These are phyloP conservation scores for Pestalotiopsis sp. DNA, from an alignment of 2,329 filamentous ascomycete species.

Conservation along the genomic window DNA sequence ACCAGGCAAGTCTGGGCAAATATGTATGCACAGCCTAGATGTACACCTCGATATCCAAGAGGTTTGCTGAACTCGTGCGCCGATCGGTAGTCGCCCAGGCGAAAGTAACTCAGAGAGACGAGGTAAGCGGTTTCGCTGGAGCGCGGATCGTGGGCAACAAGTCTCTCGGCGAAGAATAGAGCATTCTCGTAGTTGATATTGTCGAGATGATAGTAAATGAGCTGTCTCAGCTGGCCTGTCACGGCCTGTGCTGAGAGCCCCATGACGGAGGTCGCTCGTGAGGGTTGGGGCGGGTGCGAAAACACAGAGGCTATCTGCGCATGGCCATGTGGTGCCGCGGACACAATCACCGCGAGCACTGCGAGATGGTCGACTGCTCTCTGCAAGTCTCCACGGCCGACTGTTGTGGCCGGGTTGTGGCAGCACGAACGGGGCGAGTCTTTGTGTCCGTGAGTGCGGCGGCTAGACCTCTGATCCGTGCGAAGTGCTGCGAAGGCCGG, in stretches of 20 bases:
- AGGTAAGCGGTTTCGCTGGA: slow-evolving; percentile 82
- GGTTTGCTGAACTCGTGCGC: slow-evolving; percentile 82
- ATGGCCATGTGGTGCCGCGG: slow-evolving; percentile 36
- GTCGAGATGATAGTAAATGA: slow-evolving; percentile 76
- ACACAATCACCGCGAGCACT: neutral
- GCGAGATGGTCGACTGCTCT: neutral
- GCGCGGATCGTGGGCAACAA: slow-evolving; percentile 81
- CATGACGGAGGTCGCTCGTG: slow-evolving; percentile 40
- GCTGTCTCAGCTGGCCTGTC: slow-evolving; percentile 58
- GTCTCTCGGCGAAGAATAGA: slow-evolving; percentile 87
- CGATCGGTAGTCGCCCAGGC: slow-evolving; percentile 79
- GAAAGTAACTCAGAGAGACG: slow-evolving; percentile 81
- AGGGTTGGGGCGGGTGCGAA: slow-evolving; percentile 15
- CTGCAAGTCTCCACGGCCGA: neutral
- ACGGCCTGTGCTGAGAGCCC: slow-evolving; percentile 54
- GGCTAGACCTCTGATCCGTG: neutral
- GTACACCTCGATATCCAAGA: slow-evolving; percentile 68
- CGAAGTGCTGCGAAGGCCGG: neutral
- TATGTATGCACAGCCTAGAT: slow-evolving; percentile 87
- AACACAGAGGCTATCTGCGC: slow-evolving; percentile 22
- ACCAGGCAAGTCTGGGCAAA: slow-evolving; percentile 88
- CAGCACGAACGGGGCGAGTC: neutral
- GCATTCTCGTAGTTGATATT: slow-evolving; percentile 89
- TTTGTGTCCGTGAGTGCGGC: neutral
- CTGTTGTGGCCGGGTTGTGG: neutral